A percentile compares a stretch with the other conserved stretches of the same genome.
phyloP scores from a whole-genome alignment of 169 alveolate genomes.

The Babesia caballi region DNA sequence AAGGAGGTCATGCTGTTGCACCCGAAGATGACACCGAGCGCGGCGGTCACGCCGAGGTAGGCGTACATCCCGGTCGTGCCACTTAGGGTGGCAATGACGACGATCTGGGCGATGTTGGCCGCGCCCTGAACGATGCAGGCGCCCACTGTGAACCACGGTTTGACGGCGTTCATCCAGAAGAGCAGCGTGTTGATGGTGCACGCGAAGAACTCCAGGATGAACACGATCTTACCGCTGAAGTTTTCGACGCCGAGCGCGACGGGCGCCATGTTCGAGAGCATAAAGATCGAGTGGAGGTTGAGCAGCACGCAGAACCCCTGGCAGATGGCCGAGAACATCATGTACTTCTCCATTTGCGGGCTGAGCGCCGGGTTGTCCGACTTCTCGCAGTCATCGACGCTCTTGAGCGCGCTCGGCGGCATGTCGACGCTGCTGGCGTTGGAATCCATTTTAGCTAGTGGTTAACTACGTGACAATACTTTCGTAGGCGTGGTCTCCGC shows the following conservation, averaged over 20 bases:
- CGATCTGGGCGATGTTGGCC: slow-evolving; percentile 1
- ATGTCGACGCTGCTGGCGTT: not conserved
- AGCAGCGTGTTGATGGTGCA: slow-evolving; percentile 1
- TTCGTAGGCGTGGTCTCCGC: too few species aligned
- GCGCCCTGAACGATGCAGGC: slow-evolving; percentile 19
- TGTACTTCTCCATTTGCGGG: not conserved
- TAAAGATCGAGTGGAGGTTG: slow-evolving; percentile 21
- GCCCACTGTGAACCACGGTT: slow-evolving; percentile 28
- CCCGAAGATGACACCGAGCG: slow-evolving; percentile 11
- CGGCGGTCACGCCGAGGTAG: slow-evolving; percentile 1
- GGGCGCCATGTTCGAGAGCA: slow-evolving; percentile 33
- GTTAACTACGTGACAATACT: too few species aligned
- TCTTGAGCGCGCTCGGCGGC: not conserved
- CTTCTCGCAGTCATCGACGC: too few species aligned
- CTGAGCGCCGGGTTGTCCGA: not conserved
- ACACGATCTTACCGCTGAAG: slow-evolving; percentile 9
- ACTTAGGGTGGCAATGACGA: not conserved
- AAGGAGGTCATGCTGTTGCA: slow-evolving; percentile 21
- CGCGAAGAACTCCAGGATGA: slow-evolving; percentile 14
- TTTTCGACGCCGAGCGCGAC: not conserved
- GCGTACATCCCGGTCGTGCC: slow-evolving; percentile 18
- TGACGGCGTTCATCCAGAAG: slow-evolving; percentile 37
- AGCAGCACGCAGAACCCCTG: slow-evolving; percentile 41
- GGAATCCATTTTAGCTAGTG: not conserved
- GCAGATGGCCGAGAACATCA: slow-evolving; percentile 16